Evolutionary conservation across 495 filamentous ascomycete genomes (phyloP).

Genomic region (Penicillium fimorum): DNA sequence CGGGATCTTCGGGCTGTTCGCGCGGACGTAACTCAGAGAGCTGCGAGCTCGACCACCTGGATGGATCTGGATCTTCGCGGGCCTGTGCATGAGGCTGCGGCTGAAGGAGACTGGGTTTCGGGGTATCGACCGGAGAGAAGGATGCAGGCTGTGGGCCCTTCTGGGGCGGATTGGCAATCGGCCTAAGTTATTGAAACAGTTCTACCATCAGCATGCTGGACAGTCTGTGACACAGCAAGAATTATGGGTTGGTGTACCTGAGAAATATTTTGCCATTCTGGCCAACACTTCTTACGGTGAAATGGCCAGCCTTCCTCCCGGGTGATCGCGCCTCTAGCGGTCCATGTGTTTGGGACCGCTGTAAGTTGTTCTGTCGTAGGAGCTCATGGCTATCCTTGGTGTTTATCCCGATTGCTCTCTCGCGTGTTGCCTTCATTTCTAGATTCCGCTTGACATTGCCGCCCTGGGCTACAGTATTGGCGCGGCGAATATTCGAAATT

Average conservation of each 20-base stretch:
- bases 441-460: conserved; percentile 34
- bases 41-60: conserved; percentile 49
- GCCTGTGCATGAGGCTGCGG: conserved; percentile 21
- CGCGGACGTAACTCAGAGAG: conserved; percentile 46
- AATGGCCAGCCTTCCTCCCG: conserved; percentile 65
- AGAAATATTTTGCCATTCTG: conserved; percentile 92
- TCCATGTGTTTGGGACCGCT: conserved; percentile 34
- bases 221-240: conserved; percentile 19
- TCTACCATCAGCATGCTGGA: conserved; percentile 26
- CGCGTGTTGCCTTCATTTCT: conserved; percentile 32
- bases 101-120: conserved; percentile 36
- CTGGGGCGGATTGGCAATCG: conserved; percentile 46
- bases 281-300: conserved; percentile 91
- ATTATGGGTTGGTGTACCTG: conserved; percentile 59
- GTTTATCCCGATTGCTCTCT: conserved; percentile 38
- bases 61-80: conserved; percentile 36
- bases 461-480: conserved; percentile 45
- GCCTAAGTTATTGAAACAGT: conserved; percentile 31
- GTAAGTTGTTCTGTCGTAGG: conserved; percentile 42
- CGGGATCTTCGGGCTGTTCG: conserved; percentile 28
- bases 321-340: conserved; percentile 34
- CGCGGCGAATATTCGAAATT: conserved; percentile 36
- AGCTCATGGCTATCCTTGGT: conserved; percentile 50
- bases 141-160: conserved; percentile 34
- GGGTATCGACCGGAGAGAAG: conserved; percentile 32